Percentiles rank a stretch among this genome's conserved stretches.
phyloP scores from a whole-genome alignment of 129 eudicot species.

The Gnaphalium uliginosum region DNA sequence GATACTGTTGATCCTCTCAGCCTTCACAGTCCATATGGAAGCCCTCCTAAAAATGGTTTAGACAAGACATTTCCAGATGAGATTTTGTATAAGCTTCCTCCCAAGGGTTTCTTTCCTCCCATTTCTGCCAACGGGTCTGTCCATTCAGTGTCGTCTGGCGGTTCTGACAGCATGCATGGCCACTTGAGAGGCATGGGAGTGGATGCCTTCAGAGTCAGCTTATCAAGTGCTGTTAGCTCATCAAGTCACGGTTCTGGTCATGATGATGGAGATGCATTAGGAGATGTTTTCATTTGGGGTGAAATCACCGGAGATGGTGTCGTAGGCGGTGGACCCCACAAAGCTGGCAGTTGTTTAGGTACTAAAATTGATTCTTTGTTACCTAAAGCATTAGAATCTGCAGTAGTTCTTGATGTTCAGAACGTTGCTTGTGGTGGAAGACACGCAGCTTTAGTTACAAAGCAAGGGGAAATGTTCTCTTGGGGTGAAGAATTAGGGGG shows the following conservation, averaged over 20 bases:
- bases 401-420: constrained; percentile 77
- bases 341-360: constrained; percentile 36
- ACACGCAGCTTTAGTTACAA: constrained; percentile 81
- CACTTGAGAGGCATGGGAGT: constrained; percentile 51
- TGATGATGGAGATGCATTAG: constrained; percentile 78
- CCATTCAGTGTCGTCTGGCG: constrained; percentile 43
- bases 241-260: constrained; percentile 86
- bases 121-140: constrained; percentile 36
- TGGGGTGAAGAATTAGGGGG: constrained; percentile 97
- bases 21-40: constrained; percentile 69
- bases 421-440: constrained; percentile 73
- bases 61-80: constrained; percentile 82
- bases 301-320: constrained; percentile 77
- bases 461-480: constrained; percentile 81
- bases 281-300: constrained; percentile 95
- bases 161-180: constrained; percentile 53
- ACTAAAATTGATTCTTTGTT: constrained; percentile 53
- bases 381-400: constrained; percentile 82
- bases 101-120: constrained; percentile 47
- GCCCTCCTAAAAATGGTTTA: constrained; percentile 47
- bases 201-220: constrained; percentile 71
- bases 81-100: constrained; percentile 50
- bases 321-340: constrained; percentile 61
- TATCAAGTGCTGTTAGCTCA: constrained; percentile 91
- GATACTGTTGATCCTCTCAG: constrained; percentile 73